Conservation (phyloP, 352 stramenopile genomes). For the Phytophthora ramorum region DNA sequence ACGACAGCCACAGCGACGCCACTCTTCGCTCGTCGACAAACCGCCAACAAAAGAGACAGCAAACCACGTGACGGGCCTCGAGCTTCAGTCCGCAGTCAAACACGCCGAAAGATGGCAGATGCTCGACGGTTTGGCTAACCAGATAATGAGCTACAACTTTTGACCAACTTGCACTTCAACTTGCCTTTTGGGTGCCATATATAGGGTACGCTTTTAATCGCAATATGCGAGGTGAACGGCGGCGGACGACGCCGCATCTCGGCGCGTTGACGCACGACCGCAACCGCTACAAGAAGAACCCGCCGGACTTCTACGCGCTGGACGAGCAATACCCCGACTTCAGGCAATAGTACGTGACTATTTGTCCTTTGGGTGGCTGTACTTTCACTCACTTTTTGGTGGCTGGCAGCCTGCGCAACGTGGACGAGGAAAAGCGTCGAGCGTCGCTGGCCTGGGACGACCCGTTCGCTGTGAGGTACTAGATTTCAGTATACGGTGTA, state of each 20-base stretch:
- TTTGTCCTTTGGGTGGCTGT: background rate
- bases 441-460: conserved; percentile 79
- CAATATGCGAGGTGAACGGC: conserved; percentile 53
- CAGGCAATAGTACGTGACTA: conserved; percentile 59
- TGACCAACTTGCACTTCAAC: background rate
- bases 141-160: background rate
- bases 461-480: conserved; percentile 74
- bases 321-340: conserved; percentile 67
- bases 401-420: conserved; percentile 58
- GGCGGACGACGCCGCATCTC: conserved; percentile 66
- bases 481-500: background rate
- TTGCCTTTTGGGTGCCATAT: conserved; percentile 15
- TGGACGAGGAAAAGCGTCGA: conserved; percentile 62
- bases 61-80: conserved; percentile 15
- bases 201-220: background rate
- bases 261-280: conserved; percentile 69
- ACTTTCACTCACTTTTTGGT: background rate
- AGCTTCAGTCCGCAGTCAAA: conserved; percentile 32
- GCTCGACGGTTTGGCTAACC: conserved; percentile 51
- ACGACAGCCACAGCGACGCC: conserved; percentile 9
- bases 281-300: conserved; percentile 75
- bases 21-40: conserved; percentile 26
- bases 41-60: conserved; percentile 21
- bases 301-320: conserved; percentile 84
- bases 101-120: conserved; percentile 48